Evolutionary conservation across 2,329 filamentous ascomycete species (phyloP).

Genomic region (Drechslerella dactyloides): DNA sequence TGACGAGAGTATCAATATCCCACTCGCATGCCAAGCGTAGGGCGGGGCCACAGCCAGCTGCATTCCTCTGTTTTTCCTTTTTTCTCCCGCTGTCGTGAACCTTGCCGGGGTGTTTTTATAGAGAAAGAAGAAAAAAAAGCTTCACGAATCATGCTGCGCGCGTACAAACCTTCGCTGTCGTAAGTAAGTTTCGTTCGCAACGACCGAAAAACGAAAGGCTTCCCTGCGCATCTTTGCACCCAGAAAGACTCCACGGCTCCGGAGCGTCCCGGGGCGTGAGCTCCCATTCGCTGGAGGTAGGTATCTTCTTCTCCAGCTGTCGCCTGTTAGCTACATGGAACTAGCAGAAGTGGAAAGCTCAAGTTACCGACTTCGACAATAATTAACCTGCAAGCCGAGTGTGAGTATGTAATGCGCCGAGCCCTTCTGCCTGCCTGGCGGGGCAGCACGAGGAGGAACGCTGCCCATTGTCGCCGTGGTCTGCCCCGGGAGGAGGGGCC

Average conservation of each 20-base stretch:
- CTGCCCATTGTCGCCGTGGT: background rate
- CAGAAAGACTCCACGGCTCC: background rate
- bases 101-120: constrained; percentile 7
- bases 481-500: background rate
- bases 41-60: no score
- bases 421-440: background rate
- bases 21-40: no score
- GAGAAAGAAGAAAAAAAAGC: constrained; percentile 27
- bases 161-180: constrained; percentile 7
- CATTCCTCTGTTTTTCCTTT: background rate
- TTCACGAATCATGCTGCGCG: constrained; percentile 36
- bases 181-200: constrained; percentile 14
- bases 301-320: background rate
- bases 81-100: background rate
- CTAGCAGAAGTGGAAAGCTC: background rate
- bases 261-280: background rate
- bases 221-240: no score
- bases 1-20: no score
- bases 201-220: constrained; percentile 15
- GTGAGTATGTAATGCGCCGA: background rate
- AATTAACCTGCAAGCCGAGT: background rate
- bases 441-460: constrained; percentile 1
- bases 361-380: background rate
- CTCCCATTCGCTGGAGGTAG: background rate
- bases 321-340: background rate